Conservation (phyloP, 2,329 filamentous ascomycete genomes). For the Rutstroemia sp. region DNA sequence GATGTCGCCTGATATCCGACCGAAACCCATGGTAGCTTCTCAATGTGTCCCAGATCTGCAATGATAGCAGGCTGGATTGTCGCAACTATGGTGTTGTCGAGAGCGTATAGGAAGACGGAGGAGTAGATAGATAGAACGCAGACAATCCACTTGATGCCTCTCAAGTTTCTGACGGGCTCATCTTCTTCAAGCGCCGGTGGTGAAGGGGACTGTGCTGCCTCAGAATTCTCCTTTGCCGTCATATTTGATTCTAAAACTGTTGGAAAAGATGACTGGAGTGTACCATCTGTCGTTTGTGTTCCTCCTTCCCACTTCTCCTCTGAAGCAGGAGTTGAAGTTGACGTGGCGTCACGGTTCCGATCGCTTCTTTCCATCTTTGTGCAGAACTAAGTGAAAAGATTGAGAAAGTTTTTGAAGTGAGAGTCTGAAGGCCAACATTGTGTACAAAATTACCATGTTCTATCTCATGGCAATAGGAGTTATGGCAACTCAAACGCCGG, state of each 20-base stretch:
- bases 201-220: not conserved
- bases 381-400: not conserved
- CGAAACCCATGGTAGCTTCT: conserved; percentile 34
- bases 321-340: not conserved
- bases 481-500: not conserved
- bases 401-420: not conserved
- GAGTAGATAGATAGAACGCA: not conserved
- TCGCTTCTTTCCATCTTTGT: not conserved
- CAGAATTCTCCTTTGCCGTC: not conserved
- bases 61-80: conserved; percentile 36
- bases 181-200: not conserved
- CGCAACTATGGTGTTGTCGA: conserved; percentile 19
- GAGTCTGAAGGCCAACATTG: not conserved
- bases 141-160: not conserved
- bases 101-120: not conserved
- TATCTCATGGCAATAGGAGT: not conserved
- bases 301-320: not conserved
- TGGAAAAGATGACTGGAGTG: not conserved
- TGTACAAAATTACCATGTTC: not conserved
- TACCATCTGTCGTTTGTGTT: not conserved
- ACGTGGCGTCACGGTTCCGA: not conserved
- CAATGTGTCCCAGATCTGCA: conserved; percentile 30
- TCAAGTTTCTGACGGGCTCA: not conserved
- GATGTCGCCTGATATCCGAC: conserved; percentile 14
- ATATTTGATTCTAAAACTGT: not conserved